Evolutionary conservation across 176 grass and related monocot genomes (phyloP).

Genomic region (Avena insularis): DNA sequence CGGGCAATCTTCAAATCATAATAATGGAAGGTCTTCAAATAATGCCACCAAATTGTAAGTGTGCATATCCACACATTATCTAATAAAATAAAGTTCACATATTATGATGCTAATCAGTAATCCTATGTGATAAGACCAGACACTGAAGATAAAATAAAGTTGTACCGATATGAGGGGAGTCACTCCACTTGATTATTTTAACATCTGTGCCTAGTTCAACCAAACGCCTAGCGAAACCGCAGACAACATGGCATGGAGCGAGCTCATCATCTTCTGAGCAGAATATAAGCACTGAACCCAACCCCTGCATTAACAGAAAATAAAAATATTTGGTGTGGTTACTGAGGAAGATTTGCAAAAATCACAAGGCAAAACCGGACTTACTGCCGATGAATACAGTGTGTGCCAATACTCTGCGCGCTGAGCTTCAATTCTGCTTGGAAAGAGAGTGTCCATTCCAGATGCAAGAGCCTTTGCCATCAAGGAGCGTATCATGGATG

Average conservation of each 20-base stretch:
- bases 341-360: constrained; percentile 5
- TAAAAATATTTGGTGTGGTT: background rate
- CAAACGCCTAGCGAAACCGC: constrained; percentile 69
- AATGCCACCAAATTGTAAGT: background rate
- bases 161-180: constrained; percentile 71
- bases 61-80: constrained; percentile 25
- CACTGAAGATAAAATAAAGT: constrained; percentile 27
- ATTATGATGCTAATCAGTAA: constrained; percentile 21
- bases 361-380: constrained; percentile 21
- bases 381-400: constrained; percentile 89
- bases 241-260: constrained; percentile 79
- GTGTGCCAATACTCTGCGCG: constrained; percentile 91
- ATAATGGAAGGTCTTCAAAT: constrained; percentile 16
- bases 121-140: constrained; percentile 3
- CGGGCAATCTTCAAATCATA: background rate
- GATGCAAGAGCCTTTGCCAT: constrained; percentile 81
- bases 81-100: background rate
- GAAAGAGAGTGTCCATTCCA: constrained; percentile 85
- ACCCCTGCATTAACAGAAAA: constrained; percentile 59
- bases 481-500: constrained; percentile 67
- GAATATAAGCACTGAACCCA: constrained; percentile 89
- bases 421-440: constrained; percentile 93
- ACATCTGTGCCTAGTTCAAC: constrained; percentile 79
- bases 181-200: constrained; percentile 81
- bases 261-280: constrained; percentile 92